Evolutionary conservation across 768 basidiomycete genomes (phyloP), one percentile per base, ranked within the genome.

Genomic region (Leccinum ochraceum): DNA sequence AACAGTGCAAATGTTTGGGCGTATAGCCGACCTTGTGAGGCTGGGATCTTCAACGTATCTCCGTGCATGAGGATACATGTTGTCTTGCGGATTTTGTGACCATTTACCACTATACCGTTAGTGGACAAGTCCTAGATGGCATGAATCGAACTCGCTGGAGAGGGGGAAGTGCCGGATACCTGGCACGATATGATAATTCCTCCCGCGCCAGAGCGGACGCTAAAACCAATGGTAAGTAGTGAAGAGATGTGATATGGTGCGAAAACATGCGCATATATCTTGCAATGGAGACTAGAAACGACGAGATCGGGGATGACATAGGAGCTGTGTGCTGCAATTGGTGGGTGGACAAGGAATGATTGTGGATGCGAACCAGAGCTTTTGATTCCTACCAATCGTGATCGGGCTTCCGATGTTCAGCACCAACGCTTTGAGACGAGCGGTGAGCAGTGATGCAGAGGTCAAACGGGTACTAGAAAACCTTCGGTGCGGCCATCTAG

Each of bases 161-260:
- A 26, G 46, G 54, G 32, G 67, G 22, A 56, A 37, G 22, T 4
- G 28, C 58, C 10, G 22, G 14, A 24, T 69, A 90, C 90, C 76
- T 92, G 87, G 67, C 91, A 92, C 5, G 92, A 92, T 55, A 93
- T 80, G 64, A 92, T 86, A 36, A 89, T 77, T 3, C 88, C 88
- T 39, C 89, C 92, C 5, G 80, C 81, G 26, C 86, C 85, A 14
- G 89, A 87, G 48, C 79, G 81, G 53, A 93, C 85, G 9, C 90
- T 93, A 58, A 22, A 39, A 36, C 24, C 58, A 44, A 34, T 10
- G 3, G 49, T 57, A 50, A 63, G 50, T 11, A 8, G 8, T 26
- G 49, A 14, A 3, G 7, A 36, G 0, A 32, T 28, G 22, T 1
- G 30, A 32, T 52, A 62, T 8, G 8, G 37, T 0, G 46, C 52